Evolutionary conservation across 2,329 filamentous ascomycete genomes (phyloP).

Genomic region (Shiraia sp.): DNA sequence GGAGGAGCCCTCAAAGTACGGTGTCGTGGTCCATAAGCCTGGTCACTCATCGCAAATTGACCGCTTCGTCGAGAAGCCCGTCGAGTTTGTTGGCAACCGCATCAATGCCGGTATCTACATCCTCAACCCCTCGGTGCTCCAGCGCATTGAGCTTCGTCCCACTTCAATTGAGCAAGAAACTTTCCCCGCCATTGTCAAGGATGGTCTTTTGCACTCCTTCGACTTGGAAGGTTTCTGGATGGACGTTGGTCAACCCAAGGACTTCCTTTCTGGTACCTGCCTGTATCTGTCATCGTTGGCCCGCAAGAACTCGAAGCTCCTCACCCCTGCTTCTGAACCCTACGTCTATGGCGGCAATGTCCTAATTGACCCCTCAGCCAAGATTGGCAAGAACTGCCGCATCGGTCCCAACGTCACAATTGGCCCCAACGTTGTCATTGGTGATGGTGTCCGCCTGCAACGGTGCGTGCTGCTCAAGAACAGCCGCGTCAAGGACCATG

Average conservation of each 20-base stretch:
- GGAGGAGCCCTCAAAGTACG: conserved; percentile 98
- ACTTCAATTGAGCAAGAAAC: conserved; percentile 99
- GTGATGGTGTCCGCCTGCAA: conserved; percentile 92
- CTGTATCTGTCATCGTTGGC: conserved; percentile 91
- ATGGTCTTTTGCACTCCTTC: conserved; percentile 91
- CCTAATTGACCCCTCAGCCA: conserved; percentile 88
- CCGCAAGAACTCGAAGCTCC: conserved; percentile 85
- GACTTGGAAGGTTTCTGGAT: conserved; percentile 99
- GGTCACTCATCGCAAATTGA: conserved; percentile 90
- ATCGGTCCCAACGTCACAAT: conserved; percentile 98
- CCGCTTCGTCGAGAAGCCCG: conserved; percentile 98
- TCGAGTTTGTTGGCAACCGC: conserved; percentile 97
- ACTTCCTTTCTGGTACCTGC: conserved; percentile 95
- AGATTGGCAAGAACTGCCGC: conserved; percentile 97
- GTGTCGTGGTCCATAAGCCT: conserved; percentile 96
- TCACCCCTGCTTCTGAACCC: conserved; percentile 72
- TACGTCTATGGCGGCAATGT: conserved; percentile 95
- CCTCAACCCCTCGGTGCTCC: conserved; percentile 86
- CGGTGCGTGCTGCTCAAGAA: conserved; percentile 86
- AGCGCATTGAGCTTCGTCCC: conserved; percentile 91
- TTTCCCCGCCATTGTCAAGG: conserved; percentile 89
- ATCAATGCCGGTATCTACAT: conserved; percentile 99
- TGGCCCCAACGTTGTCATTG: conserved; percentile 87
- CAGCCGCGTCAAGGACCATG: conserved; percentile 97
- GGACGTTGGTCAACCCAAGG: conserved; percentile 98